These are phyloP conservation scores for Aureobasidium sp. DNA, from an alignment of 2,329 filamentous ascomycete genomes.

Conservation along the genomic window DNA sequence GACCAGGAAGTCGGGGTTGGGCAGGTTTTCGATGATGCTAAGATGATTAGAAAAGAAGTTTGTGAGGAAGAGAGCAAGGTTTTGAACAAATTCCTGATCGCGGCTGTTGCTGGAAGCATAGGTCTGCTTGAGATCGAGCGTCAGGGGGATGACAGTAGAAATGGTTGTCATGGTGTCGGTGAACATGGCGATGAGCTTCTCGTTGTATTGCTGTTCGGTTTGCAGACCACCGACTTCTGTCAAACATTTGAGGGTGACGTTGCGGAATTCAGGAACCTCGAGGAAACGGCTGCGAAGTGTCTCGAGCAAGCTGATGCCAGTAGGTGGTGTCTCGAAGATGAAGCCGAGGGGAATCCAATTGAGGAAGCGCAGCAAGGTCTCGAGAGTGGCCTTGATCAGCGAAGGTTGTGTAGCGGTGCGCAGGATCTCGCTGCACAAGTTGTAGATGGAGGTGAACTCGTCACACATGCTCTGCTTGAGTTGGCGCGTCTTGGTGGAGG, in stretches of 20 bases:
- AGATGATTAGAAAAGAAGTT: conserved; percentile 96
- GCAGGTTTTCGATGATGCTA: conserved; percentile 88
- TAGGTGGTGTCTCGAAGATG: conserved; percentile 84
- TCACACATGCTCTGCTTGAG: conserved; percentile 98
- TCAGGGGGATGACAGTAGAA: conserved; percentile 83
- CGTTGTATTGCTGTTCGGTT: conserved; percentile 80
- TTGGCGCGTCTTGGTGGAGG: conserved; percentile 92
- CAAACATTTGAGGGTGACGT: conserved; percentile 91
- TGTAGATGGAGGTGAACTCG: conserved; percentile 97
- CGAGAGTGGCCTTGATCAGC: conserved; percentile 90
- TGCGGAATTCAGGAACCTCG: conserved; percentile 89
- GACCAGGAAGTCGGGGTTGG: conserved; percentile 87
- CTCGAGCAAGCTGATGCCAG: conserved; percentile 65
- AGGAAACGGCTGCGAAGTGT: conserved; percentile 89
- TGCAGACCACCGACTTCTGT: conserved; percentile 95
- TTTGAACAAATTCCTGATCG: conserved; percentile 97
- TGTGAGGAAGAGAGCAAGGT: conserved; percentile 88
- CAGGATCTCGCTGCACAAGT: conserved; percentile 91
- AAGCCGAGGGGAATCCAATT: conserved; percentile 99
- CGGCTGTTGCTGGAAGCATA: conserved; percentile 86
- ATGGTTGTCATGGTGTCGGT: conserved; percentile 92
- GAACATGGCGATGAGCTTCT: conserved; percentile 97
- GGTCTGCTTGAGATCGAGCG: conserved; percentile 82
- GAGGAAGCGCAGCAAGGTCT: conserved; percentile 90
- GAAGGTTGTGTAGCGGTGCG: conserved; percentile 81